Base-by-base conservation (phyloP, 1,139 yeast species). In the Geotrichum europaeum region DNA sequence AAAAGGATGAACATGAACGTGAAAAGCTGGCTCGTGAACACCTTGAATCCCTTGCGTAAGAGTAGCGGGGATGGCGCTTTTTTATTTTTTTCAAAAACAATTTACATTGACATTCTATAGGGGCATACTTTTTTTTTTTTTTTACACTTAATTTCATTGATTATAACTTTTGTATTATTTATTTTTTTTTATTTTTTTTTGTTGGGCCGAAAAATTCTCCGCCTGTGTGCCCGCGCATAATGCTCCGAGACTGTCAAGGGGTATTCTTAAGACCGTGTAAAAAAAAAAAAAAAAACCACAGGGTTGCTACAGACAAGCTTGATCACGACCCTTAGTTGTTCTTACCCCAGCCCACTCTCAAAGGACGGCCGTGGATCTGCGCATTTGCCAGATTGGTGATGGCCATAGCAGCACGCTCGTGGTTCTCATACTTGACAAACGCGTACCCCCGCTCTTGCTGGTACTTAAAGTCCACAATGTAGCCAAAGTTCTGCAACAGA, bases 331-430 rank as follows among this genome's bases (percentile, higher is more conserved):
- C 12, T 34, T 34, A 34, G 40, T 34, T 34, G 51, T 43, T 53
- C 51, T 84, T 87, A 57, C 96, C 96, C 97, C 97, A 90, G 40
- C 96, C 95, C 69, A 92, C 85, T 71, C 86, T 86, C 70, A 90
- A 76, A 40, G 88, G 86, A 71, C 96, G 81, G 28, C 96, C 96
- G 71, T 87, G 85, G 65, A 90, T 76, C 61, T 81, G 81, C 68
- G 83, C 82, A n/a, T 96, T 96, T 24, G 85, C 81, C 64, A 90
- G 78, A 69, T 88, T 94, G 32, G 87, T 87, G 68, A 90, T 89
- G 59, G 96, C 96, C 72, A 88, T 78, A 1, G 96, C 96, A 4
- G 97, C 97, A 64, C 89, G 79, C 69, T 89, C 96, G 73, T 90
- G 97, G 54, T 88, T 81, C 68, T 88, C 96, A 70, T 86, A 89